These are phyloP conservation scores for Penicillium sp. DNA, from an alignment of 2,329 filamentous ascomycete species.

Conservation along the genomic window DNA sequence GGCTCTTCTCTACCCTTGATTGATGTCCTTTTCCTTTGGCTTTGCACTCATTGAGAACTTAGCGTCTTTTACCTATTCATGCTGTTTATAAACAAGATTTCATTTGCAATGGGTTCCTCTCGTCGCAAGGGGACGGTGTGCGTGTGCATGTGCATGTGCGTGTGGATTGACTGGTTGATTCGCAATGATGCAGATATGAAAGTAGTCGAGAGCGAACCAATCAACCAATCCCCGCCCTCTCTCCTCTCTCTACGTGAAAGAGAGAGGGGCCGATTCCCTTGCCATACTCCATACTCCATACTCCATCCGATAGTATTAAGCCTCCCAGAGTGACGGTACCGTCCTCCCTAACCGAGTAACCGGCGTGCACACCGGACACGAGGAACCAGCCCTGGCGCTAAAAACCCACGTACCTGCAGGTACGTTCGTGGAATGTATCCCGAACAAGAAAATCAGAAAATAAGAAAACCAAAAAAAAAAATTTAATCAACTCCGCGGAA, in stretches of 20 bases:
- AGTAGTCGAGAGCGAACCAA: background rate
- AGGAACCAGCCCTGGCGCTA: background rate
- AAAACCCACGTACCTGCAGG: background rate
- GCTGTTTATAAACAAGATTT: conserved; percentile 11
- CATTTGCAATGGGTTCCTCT: background rate
- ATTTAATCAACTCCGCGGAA: background rate
- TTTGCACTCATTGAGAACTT: conserved; percentile 12
- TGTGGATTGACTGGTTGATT: background rate
- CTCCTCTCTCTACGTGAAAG: background rate
- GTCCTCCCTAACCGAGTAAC: background rate
- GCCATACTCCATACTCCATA: background rate
- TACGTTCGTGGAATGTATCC: background rate
- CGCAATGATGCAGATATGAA: background rate
- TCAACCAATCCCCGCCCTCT: background rate
- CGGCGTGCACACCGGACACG: background rate
- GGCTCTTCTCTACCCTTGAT: background rate
- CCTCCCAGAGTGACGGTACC: no score
- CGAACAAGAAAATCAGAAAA: background rate
- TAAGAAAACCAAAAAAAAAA: background rate
- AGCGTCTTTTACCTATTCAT: conserved; percentile 9
- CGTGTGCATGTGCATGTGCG: background rate
- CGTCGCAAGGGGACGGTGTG: background rate
- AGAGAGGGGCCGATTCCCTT: background rate
- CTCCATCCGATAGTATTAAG: background rate
- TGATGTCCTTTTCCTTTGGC: background rate